phyloP scores from a whole-genome alignment of 805 yeast species.

The Jamesozyma piceae region DNA sequence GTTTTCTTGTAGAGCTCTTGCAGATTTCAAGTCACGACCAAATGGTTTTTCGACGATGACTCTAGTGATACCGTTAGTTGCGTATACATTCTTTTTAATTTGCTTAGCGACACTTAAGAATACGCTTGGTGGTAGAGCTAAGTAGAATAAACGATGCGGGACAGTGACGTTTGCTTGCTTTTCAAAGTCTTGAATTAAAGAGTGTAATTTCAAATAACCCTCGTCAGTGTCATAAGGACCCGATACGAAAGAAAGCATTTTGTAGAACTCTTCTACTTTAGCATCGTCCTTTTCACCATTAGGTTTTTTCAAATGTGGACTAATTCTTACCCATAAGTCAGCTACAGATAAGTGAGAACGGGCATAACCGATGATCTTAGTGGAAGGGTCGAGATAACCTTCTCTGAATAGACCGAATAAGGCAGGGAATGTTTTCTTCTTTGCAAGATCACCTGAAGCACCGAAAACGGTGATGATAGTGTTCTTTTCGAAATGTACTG shows the following conservation, averaged over 20 bases:
- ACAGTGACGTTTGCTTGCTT: constrained; percentile 32
- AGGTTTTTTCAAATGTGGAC: constrained; percentile 49
- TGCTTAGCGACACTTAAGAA: constrained; percentile 71
- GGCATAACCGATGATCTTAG: constrained; percentile 85
- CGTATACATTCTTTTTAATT: constrained; percentile 57
- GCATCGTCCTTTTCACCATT: constrained; percentile 35
- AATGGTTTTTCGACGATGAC: constrained; percentile 94
- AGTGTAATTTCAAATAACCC: constrained; percentile 55
- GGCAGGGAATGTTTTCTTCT: constrained; percentile 90
- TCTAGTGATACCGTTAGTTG: constrained; percentile 54
- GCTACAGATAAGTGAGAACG: constrained; percentile 63
- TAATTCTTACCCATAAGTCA: constrained; percentile 60
- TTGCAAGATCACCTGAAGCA: constrained; percentile 91
- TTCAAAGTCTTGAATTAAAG: constrained; percentile 54
- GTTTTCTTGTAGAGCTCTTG: constrained; percentile 64
- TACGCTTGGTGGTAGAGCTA: constrained; percentile 91
- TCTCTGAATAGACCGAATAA: constrained; percentile 66
- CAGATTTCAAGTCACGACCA: constrained; percentile 79
- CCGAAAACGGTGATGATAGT: constrained; percentile 79
- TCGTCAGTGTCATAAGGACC: constrained; percentile 77
- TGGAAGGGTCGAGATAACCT: constrained; percentile 61
- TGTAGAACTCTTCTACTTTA: constrained; percentile 54
- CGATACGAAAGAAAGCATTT: constrained; percentile 54
- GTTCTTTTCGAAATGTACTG: constrained; percentile 46
- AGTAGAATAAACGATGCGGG: constrained; percentile 78